These are phyloP conservation scores for Apiotrichum brassicae DNA, from an alignment of 1,284 basidiomycete species.

Conservation along the genomic window DNA sequence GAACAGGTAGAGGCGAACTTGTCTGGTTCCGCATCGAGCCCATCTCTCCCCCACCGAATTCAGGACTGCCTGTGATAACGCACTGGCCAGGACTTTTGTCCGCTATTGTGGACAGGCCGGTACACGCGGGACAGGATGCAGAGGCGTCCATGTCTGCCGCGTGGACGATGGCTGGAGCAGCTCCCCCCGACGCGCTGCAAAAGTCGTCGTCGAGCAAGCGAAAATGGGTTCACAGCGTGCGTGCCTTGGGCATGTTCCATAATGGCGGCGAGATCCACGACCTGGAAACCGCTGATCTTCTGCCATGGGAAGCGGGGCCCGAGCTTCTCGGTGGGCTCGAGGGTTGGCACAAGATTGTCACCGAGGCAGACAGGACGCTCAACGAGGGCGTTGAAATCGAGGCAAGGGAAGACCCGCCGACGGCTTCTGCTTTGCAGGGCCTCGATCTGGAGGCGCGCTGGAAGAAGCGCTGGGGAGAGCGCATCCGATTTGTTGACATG, in stretches of 20 bases:
- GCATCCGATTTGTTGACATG: constrained; percentile 29
- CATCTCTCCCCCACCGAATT: constrained; percentile 18
- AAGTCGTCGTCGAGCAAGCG: neutral
- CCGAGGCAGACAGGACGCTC: constrained; percentile 24
- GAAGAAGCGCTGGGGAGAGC: constrained; percentile 26
- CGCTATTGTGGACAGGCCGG: constrained; percentile 1
- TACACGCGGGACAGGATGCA: constrained; percentile 10
- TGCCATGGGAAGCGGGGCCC: constrained; percentile 29
- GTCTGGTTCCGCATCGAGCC: constrained; percentile 32
- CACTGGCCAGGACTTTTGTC: constrained; percentile 40
- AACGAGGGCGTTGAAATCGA: constrained; percentile 23
- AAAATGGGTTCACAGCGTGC: constrained; percentile 21
- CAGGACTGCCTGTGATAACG: constrained; percentile 24
- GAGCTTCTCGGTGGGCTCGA: constrained; percentile 28
- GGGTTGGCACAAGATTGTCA: constrained; percentile 27
- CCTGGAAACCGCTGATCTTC: constrained; percentile 20
- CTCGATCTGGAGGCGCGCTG: constrained; percentile 16
- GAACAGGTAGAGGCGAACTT: constrained; percentile 36
- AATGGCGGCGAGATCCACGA: constrained; percentile 17
- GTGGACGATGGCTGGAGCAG: constrained; percentile 16
- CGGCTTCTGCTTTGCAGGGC: constrained; percentile 2
- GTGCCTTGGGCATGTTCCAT: constrained; percentile 36
- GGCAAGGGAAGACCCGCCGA: constrained; percentile 11
- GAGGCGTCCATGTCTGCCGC: constrained; percentile 14
- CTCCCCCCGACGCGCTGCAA: constrained; percentile 6